Conservation (phyloP, 768 basidiomycete genomes). For the Erythrobasidium yunnanense region DNA sequence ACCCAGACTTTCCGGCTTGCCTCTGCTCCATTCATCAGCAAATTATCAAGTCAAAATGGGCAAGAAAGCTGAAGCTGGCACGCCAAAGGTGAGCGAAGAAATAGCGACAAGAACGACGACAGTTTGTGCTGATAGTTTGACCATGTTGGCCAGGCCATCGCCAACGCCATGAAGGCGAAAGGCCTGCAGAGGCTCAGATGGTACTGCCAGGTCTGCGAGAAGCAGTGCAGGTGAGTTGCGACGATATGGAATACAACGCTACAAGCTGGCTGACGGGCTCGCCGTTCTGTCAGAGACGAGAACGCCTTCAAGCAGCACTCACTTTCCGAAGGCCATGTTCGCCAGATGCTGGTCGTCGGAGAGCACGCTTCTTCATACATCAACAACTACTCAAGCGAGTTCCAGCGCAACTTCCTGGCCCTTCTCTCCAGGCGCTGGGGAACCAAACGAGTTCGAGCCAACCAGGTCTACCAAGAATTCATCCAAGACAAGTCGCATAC, state of each 20-base stretch:
- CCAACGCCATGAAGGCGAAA: constrained; percentile 80
- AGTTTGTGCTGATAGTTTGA: neutral
- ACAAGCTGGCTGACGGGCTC: neutral
- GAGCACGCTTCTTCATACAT: constrained; percentile 89
- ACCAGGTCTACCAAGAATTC: constrained; percentile 94
- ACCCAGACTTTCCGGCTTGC: neutral
- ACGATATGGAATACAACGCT: neutral
- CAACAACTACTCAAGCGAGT: constrained; percentile 71
- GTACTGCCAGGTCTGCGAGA: constrained; percentile 99
- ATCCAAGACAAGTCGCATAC: constrained; percentile 86
- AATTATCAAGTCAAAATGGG: neutral
- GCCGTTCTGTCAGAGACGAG: constrained; percentile 52
- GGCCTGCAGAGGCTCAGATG: constrained; percentile 76
- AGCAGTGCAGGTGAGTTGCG: constrained; percentile 63
- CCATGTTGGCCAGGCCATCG: constrained; percentile 6
- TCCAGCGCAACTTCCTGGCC: constrained; percentile 84
- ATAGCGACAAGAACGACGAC: neutral
- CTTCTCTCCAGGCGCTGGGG: constrained; percentile 81
- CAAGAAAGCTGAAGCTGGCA: constrained; percentile 22
- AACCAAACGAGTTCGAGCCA: constrained; percentile 87
- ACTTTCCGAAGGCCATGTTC: constrained; percentile 73
- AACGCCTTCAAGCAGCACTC: constrained; percentile 98
- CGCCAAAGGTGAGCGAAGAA: constrained; percentile 10
- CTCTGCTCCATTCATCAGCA: neutral
- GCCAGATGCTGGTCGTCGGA: constrained; percentile 95